A percentile compares a stretch with the other conserved stretches of the same genome.
Conservation (phyloP, 495 filamentous ascomycete species). For the Cairneyella variabilis region DNA sequence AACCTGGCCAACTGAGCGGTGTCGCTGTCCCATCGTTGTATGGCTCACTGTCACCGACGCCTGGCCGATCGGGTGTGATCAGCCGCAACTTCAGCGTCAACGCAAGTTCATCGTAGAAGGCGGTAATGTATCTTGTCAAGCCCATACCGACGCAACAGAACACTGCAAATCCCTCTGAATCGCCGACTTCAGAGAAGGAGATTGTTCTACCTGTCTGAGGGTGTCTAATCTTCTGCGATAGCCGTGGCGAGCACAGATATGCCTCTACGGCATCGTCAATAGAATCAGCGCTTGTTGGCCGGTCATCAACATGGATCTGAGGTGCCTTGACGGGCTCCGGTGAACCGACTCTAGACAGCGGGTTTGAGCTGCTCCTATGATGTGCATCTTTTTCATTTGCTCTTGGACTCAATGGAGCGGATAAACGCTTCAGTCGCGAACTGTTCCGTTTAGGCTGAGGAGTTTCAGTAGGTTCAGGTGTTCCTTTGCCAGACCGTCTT, state of each 20-base stretch:
- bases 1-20: conserved; percentile 92
- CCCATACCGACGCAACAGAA: conserved; percentile 99
- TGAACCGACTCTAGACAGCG: conserved; percentile 24
- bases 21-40: conserved; percentile 76
- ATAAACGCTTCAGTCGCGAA: conserved; percentile 44
- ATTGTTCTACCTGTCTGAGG: conserved; percentile 83
- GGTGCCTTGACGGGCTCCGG: conserved; percentile 21
- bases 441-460: conserved; percentile 38
- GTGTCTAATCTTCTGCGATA: conserved; percentile 83
- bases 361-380: conserved; percentile 28
- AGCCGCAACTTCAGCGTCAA: conserved; percentile 82
- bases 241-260: conserved; percentile 77
- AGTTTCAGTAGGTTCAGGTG: conserved; percentile 35
- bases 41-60: conserved; percentile 87
- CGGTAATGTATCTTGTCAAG: conserved; percentile 89
- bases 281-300: conserved; percentile 76
- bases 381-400: conserved; percentile 27
- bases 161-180: conserved; percentile 86
- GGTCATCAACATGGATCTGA: conserved; percentile 42
- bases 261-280: conserved; percentile 82
- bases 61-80: conserved; percentile 91
- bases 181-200: conserved; percentile 95
- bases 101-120: conserved; percentile 97
- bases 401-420: conserved; percentile 37
- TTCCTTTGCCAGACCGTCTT: conserved; percentile 36